Base-by-base conservation (phyloP, 2,329 filamentous ascomycete species). In the Gnomoniopsis smithogilvyi region DNA sequence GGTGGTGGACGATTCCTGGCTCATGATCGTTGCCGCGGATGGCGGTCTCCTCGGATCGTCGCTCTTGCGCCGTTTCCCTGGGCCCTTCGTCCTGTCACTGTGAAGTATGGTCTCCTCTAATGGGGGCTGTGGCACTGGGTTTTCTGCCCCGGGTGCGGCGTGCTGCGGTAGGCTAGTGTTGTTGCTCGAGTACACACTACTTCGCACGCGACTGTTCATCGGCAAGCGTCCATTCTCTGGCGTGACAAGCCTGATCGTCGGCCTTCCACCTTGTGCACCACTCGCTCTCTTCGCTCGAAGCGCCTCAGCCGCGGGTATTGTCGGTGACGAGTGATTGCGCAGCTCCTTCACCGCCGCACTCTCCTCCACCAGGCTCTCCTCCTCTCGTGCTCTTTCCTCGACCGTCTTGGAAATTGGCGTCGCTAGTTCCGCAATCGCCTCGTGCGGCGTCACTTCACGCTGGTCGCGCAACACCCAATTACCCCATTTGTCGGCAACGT, bases 381-480 rank as follows among this genome's bases (percentile, higher is more conserved):
- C 52, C 36, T 55, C 45, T 38, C 53, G 53, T 56, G 64, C 52
- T 36, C 53, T 54, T 56, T 65, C 52, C 15, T 50, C 53, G 36
- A 57, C 15, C 36, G 58, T 52, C 60, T 60, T 64, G 24, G 58
- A 59, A 30, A 54, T 36, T 14, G 56, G 61, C 50, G 50, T 64
- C 14, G 66, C 62, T 41, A 69, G 64, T 62, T 70, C 69, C 21
- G 66, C 68, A 62, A 38, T 64, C 64, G 19, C 66, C 64, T 54
- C 59, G 4, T 11, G 63, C 38, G 69, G 69, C 47, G 41, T 45
- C 15, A n/a, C 4, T 3, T 21, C 41, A n/a, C 19, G 15, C 41
- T 45, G 17, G 60, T 76, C 77, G 38, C 74, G 74, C 8, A 82
- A 71, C 17, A 81, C 74, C 81, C 81, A 84, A 65, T 84, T 83